Conservation (phyloP, 176 grass and related monocot species). For the Musa acuminata region DNA sequence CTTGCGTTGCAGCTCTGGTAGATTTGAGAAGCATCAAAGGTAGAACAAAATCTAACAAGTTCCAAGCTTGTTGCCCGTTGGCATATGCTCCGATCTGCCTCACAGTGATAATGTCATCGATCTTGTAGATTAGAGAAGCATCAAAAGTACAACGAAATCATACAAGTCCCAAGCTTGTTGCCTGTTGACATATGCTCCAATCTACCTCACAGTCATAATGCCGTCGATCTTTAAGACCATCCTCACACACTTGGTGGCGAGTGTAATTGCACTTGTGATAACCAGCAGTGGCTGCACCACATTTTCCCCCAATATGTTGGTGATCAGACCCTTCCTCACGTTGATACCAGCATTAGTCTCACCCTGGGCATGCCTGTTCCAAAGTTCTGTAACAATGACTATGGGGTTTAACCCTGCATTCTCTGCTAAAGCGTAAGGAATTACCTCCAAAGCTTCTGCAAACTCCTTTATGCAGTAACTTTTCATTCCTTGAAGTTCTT, state of each 20-base stretch:
- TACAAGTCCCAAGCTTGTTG: too few relatives aligned
- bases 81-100: too few relatives aligned
- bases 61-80: too few relatives aligned
- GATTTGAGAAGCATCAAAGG: too few relatives aligned
- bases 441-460: slow-evolving; percentile 71
- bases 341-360: slow-evolving; percentile 72
- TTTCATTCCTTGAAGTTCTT: slow-evolving; percentile 75
- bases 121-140: too few relatives aligned
- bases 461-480: slow-evolving; percentile 93
- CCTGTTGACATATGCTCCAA: not conserved
- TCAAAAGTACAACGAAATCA: too few relatives aligned
- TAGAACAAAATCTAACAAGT: too few relatives aligned
- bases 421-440: slow-evolving; percentile 75
- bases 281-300: slow-evolving; percentile 72
- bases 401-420: slow-evolving; percentile 83
- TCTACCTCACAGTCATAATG: slow-evolving; percentile 51
- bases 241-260: slow-evolving; percentile 73
- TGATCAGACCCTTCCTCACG: slow-evolving; percentile 74
- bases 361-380: slow-evolving; percentile 66
- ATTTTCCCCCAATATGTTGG: slow-evolving; percentile 85
- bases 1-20: too few relatives aligned
- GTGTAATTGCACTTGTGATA: slow-evolving; percentile 58
- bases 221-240: slow-evolving; percentile 95
- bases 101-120: slow-evolving; percentile 2
- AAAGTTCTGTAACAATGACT: slow-evolving; percentile 54